Evolutionary conservation across 164 flowering plant genomes (phyloP).

Genomic region (Chloranthus sessilifolius): DNA sequence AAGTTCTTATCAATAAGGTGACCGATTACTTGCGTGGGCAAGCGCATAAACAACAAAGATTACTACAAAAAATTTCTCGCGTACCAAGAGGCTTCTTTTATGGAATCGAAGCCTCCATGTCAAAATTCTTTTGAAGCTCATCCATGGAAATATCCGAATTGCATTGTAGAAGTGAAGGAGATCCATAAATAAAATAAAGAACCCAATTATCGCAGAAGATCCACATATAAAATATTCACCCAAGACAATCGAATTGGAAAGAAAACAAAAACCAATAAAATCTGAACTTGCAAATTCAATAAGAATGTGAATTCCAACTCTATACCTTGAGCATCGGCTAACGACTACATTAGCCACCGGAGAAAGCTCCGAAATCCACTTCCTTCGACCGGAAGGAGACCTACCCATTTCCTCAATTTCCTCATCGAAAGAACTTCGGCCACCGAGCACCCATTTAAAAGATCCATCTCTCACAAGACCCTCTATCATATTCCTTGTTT

Average conservation of each 20-base stretch:
- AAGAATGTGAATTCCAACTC: no score
- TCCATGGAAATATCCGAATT: conserved; percentile 55
- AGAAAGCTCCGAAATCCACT: conserved; percentile 78
- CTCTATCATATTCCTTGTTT: conserved; percentile 67
- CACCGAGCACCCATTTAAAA: conserved; percentile 71
- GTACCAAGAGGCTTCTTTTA: conserved; percentile 59
- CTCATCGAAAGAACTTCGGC: conserved; percentile 49
- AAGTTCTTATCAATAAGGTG: conserved; percentile 75
- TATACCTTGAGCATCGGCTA: conserved; percentile 83
- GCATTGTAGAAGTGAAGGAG: conserved; percentile 25
- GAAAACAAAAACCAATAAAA: background rate
- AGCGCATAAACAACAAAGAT: conserved; percentile 87
- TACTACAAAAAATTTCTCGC: conserved; percentile 83
- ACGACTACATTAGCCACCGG: conserved; percentile 73
- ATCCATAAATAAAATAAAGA: background rate
- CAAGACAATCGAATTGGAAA: background rate
- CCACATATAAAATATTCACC: no score
- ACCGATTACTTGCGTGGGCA: conserved; percentile 45
- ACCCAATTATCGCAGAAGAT: background rate
- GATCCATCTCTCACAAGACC: conserved; percentile 80
- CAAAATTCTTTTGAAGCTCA: conserved; percentile 67
- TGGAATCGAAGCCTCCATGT: conserved; percentile 56
- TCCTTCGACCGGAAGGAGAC: conserved; percentile 54
- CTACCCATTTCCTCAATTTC: conserved; percentile 70
- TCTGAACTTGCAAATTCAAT: no score